Evolutionary conservation across 139 green algal genomes (phyloP).

Genomic region (Micractinium conductrix): DNA sequence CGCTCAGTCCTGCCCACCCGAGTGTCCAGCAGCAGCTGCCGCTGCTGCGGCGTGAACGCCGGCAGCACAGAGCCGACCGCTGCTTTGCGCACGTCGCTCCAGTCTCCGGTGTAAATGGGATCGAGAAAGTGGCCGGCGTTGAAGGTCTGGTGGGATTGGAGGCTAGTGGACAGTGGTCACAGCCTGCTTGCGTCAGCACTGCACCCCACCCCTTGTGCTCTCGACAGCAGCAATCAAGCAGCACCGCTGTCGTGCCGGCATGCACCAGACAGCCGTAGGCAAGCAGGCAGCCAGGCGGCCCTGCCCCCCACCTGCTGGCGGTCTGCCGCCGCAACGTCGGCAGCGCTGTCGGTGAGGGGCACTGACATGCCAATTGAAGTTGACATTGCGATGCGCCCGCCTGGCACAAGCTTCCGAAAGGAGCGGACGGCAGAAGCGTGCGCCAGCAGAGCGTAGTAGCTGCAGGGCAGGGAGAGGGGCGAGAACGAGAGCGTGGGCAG

Average conservation of each 20-base stretch:
- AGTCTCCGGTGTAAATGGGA: slow-evolving; percentile 60
- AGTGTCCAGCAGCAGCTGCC: slow-evolving; percentile 46
- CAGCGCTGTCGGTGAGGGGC: slow-evolving; percentile 14
- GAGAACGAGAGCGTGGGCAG: too few relatives aligned
- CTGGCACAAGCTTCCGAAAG: slow-evolving; percentile 38
- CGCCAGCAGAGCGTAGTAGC: slow-evolving; percentile 54
- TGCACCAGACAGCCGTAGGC: background rate
- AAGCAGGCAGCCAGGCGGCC: background rate
- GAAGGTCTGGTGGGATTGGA: slow-evolving; percentile 20
- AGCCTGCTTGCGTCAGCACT: too few relatives aligned
- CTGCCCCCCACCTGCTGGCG: slow-evolving; percentile 26
- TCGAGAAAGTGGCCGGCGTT: slow-evolving; percentile 57
- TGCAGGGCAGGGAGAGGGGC: slow-evolving; percentile 43
- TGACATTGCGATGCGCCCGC: slow-evolving; percentile 50
- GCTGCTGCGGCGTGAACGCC: slow-evolving; percentile 56
- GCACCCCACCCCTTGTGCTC: too few relatives aligned
- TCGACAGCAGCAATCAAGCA: too few relatives aligned
- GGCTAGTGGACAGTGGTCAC: too few relatives aligned
- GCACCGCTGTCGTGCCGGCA: background rate
- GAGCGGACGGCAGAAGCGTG: slow-evolving; percentile 45
- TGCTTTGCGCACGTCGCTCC: slow-evolving; percentile 38
- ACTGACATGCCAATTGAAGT: slow-evolving; percentile 50
- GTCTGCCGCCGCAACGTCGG: slow-evolving; percentile 45
- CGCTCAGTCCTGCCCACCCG: background rate
- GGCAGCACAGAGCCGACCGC: slow-evolving; percentile 35